Base-by-base conservation (phyloP, 1,284 basidiomycete species). In the Waitea zeae region DNA sequence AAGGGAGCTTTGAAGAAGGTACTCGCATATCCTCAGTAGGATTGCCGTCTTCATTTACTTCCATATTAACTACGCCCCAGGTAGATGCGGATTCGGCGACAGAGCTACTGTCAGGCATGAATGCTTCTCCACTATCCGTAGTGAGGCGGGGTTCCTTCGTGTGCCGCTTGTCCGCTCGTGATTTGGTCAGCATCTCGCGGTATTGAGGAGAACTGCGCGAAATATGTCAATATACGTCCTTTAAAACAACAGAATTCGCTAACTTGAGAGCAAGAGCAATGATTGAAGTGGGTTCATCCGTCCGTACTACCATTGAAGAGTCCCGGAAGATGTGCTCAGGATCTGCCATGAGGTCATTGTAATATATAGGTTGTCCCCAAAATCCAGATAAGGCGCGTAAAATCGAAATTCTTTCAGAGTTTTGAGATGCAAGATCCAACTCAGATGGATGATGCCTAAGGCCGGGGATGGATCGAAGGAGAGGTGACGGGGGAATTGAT, bases 261-360 rank as follows among this genome's bases (percentile, higher is more conserved):
- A 46, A 89, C 79, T 82, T 88, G 31, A 99, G 61, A 6, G 90
- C 90, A 37, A 97, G 76, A 3, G 95, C 93, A 43, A 98, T 93
- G 46, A 98, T 95, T 6, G 90, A 96, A 0, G 90, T 96, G 3
- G 95, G 95, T 53, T 99, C 95, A 51, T 97, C 92, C 33, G 92
- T 93, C 15, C 95, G 73, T 17, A 98, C 83, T 33, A 97, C 79
- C 67, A 97, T 93, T 1, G 81, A 79, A 12, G 88, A 92, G 49
- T 97, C 93, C 19, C 87, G 72, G 55, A 97, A 97, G 34, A 98
- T 80, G 49, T 95, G 89, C 46, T 93, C 89, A 3, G 77, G 77
- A 47, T 83, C 77, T 37, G 66, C 64, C 53, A 74, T 65, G 3
- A 67, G 64, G 46, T 82, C 79, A 18, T 80, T 76, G 9, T 42